Evolutionary conservation across 306 rosid species (phyloP), one percentile per base, ranked within the genome.

Genomic region (Corylus americana): DNA sequence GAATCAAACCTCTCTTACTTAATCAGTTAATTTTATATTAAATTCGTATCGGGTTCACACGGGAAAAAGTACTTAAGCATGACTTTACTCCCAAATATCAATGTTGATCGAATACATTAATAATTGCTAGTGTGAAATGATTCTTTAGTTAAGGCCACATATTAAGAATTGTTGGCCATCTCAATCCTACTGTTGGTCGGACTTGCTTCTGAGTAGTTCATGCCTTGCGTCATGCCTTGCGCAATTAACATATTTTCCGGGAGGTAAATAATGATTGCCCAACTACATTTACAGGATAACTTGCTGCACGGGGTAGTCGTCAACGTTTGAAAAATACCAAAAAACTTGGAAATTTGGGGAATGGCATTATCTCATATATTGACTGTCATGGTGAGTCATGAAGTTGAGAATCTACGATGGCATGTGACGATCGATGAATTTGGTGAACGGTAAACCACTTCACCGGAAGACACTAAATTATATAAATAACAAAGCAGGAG

Each of bases 201-300:
- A 42, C 45, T 27, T n/a, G 57, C 57, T 14, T 53, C 18, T 6
- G 1, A 55, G 61, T n/a, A 55, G n/a, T 62, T 27, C 2, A 1
- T 31, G n/a, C 22, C 70, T 64, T 35, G 10, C 48, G 70, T 64
- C 48, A 64, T 35, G 25, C 70, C 70, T 64, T 17, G 70, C 70
- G 70, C 48, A 64, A 64, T 35, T 59, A 37, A 63, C 8, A 1
- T 37, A 7, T 63, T 14, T 58, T 10, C 3, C 3, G 25, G 4
- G 11, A 4, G 17, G 66, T 9, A 8, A 25, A 12, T 25, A 59
- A 59, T 25, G 35, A 37, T 11, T 59, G 16, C 64, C 31, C n/a
- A 1, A 22, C 3, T 6, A 3, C 45, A 2, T 4, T 6, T 37
- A 1, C 44, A 16, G 25, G 48, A 37, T n/a, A 66, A 39, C 71